A percentile compares a stretch with the other conserved stretches of the same genome.
Conservation (phyloP, 2,329 filamentous ascomycete species). For the Botrytis elliptica region DNA sequence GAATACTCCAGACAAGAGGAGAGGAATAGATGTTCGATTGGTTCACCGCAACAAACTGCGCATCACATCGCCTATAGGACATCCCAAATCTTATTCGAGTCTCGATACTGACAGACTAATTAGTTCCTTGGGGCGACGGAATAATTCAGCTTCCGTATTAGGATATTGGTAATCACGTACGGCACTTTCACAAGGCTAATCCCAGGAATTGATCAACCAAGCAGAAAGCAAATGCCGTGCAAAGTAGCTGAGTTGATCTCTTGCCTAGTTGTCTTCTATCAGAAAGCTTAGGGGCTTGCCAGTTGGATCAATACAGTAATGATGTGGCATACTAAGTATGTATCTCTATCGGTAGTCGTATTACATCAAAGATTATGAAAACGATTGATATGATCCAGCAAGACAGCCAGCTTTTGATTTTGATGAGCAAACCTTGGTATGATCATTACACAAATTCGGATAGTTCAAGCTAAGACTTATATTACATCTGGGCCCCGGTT, state of each 20-base stretch:
- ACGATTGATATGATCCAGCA: background rate
- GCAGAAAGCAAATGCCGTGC: background rate
- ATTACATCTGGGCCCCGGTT: background rate
- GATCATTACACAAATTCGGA: background rate
- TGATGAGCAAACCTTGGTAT: background rate
- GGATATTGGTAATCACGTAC: background rate
- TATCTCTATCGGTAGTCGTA: background rate
- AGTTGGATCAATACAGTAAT: background rate
- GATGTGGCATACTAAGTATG: background rate
- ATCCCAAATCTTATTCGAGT: background rate
- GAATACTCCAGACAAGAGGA: background rate
- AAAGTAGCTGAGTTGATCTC: background rate
- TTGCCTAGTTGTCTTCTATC: background rate
- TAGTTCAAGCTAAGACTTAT: background rate
- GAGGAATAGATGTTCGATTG: background rate
- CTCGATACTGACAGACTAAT: background rate
- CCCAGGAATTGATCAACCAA: background rate
- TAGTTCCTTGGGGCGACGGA: background rate
- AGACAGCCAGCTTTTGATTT: background rate
- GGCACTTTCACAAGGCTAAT: background rate
- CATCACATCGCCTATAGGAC: background rate
- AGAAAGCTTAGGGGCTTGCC: background rate
- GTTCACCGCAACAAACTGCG: background rate
- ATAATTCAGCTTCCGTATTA: background rate
- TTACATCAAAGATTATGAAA: background rate